A percentile compares a stretch with the other conserved stretches of the same genome.
Evolutionary conservation across 768 basidiomycete species (phyloP).

Genomic region (Myochromella boudieri): DNA sequence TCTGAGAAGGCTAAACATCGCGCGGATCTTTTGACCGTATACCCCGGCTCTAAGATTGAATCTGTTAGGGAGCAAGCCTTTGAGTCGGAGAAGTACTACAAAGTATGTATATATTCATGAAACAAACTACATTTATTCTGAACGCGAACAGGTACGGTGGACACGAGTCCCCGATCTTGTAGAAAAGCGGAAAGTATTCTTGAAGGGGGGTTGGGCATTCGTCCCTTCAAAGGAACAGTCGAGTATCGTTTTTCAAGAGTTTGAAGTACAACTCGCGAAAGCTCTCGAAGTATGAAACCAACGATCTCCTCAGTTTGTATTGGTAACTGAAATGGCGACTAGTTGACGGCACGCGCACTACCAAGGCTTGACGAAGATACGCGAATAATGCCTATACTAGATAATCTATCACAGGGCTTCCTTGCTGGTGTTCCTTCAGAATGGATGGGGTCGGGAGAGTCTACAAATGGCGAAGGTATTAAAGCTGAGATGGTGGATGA

Average conservation of each 20-base stretch:
- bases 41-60: conserved; percentile 36
- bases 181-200: conserved; percentile 73
- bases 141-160: conserved; percentile 92
- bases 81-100: conserved; percentile 67
- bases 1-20: conserved; percentile 53
- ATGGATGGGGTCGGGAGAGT: conserved; percentile 60
- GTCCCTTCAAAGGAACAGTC: conserved; percentile 77
- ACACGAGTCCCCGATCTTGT: conserved; percentile 93
- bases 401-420: conserved; percentile 93
- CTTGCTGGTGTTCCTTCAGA: conserved; percentile 86
- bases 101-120: conserved; percentile 42
- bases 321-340: too few relatives aligned
- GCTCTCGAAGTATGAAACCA: conserved; percentile 66
- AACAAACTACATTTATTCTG: not conserved
- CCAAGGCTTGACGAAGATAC: conserved; percentile 95
- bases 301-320: not conserved
- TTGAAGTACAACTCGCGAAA: conserved; percentile 66
- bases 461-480: conserved; percentile 56
- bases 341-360: conserved; percentile 84
- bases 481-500: conserved; percentile 95
- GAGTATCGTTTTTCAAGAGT: conserved; percentile 87
- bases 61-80: conserved; percentile 33
- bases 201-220: conserved; percentile 85
- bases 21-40: conserved; percentile 49
- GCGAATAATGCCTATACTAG: conserved; percentile 83